Conservation (phyloP, 2,329 filamentous ascomycete genomes). For the Fusarium palustre region DNA sequence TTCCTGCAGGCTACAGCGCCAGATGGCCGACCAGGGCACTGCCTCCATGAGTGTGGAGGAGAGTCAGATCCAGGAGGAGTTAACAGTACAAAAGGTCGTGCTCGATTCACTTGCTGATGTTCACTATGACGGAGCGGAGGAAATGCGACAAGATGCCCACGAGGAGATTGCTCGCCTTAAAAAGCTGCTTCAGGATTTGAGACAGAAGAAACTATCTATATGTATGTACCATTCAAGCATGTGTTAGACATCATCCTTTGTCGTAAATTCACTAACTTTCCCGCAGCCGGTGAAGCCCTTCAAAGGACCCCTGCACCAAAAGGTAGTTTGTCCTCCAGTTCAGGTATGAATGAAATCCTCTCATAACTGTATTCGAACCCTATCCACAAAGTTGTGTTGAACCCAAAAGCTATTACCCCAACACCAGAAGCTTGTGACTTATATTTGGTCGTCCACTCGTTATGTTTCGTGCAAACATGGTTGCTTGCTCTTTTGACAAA, state of each 20-base stretch:
- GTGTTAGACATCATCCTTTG: neutral
- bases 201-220: constrained; percentile 13
- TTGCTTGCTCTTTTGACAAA: neutral
- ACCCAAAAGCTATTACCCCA: neutral
- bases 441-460: neutral
- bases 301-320: neutral
- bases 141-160: constrained; percentile 46
- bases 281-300: constrained; percentile 4
- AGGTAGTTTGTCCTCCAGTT: constrained; percentile 8
- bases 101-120: constrained; percentile 55
- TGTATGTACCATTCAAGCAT: constrained; percentile 13
- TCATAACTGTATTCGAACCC: neutral
- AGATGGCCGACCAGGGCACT: constrained; percentile 31
- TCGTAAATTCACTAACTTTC: constrained; percentile 3
- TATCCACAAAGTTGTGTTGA: neutral
- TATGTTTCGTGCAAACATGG: neutral
- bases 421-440: neutral
- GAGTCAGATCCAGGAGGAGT: constrained; percentile 56
- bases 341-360: constrained; percentile 31
- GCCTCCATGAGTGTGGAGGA: constrained; percentile 42
- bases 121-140: constrained; percentile 47
- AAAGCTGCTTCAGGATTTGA: constrained; percentile 41
- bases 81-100: constrained; percentile 58
- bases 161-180: constrained; percentile 51
- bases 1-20: constrained; percentile 17